Conservation (phyloP, 805 yeast genomes). For the Komagataella mondaviorum region DNA sequence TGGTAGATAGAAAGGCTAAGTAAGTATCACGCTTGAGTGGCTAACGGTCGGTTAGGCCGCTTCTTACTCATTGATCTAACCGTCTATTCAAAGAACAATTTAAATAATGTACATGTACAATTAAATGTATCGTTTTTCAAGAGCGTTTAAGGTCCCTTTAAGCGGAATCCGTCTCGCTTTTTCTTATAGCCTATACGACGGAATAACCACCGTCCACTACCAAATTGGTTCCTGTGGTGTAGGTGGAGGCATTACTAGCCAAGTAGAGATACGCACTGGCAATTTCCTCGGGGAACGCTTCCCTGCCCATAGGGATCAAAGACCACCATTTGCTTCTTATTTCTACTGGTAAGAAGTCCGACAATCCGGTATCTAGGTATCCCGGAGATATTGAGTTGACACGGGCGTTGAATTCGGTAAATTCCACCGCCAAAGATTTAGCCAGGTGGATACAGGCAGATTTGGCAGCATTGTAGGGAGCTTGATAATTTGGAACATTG, state of each 20-base stretch:
- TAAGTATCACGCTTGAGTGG: no score
- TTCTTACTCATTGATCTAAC: no score
- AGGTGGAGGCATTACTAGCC: constrained; percentile 37
- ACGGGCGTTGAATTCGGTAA: constrained; percentile 32
- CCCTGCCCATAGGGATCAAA: constrained; percentile 31
- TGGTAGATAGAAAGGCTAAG: background rate
- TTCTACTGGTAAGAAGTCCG: constrained; percentile 12
- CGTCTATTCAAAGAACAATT: background rate
- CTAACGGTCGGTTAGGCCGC: no score
- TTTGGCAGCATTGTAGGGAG: constrained; percentile 35
- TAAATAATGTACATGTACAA: background rate
- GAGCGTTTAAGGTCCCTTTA: background rate
- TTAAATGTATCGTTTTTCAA: background rate
- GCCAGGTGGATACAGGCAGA: constrained; percentile 35
- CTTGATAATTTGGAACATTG: constrained; percentile 36
- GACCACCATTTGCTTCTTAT: constrained; percentile 17
- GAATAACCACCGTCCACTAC: constrained; percentile 36
- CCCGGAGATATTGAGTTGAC: constrained; percentile 42
- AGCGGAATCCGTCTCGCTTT: background rate
- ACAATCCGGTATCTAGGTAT: constrained; percentile 33
- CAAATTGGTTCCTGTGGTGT: constrained; percentile 34
- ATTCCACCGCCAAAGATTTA: constrained; percentile 32
- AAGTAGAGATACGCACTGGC: constrained; percentile 40
- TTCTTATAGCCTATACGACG: background rate
- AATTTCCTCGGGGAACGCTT: constrained; percentile 32